These are phyloP conservation scores for Mortierella sp. DNA, from an alignment of 371 early-diverging fungal genomes.

Conservation along the genomic window DNA sequence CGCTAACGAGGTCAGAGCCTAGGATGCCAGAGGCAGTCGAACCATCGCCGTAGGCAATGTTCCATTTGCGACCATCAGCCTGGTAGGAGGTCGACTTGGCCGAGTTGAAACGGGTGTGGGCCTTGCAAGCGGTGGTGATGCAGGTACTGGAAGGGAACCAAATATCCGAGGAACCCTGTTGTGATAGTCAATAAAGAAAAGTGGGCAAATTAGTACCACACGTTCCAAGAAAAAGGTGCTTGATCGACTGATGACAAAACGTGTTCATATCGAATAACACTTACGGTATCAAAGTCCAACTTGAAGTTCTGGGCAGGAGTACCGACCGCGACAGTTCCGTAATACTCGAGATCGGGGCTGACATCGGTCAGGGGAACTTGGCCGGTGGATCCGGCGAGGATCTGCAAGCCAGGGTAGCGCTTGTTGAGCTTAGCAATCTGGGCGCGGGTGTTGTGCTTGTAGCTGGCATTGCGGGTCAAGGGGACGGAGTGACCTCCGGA, in stretches of 20 bases:
- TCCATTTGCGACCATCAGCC: constrained; percentile 55
- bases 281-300: constrained; percentile 73
- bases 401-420: constrained; percentile 27
- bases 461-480: constrained; percentile 37
- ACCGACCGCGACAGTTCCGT: constrained; percentile 70
- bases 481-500: constrained; percentile 28
- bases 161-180: constrained; percentile 46
- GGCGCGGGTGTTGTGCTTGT: constrained; percentile 33
- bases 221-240: background rate
- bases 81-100: constrained; percentile 59
- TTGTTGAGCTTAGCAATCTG: constrained; percentile 39
- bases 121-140: constrained; percentile 22
- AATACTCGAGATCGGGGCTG: constrained; percentile 60
- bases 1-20: constrained; percentile 60
- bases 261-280: background rate
- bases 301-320: constrained; percentile 76
- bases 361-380: constrained; percentile 27
- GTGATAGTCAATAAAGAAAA: background rate
- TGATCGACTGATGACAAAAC: background rate
- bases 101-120: constrained; percentile 56
- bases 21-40: constrained; percentile 59
- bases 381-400: constrained; percentile 21
- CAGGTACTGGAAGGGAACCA: constrained; percentile 53
- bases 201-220: background rate
- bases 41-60: constrained; percentile 62